Evolutionary conservation across 2,329 filamentous ascomycete species (phyloP).

Genomic region (Alternaria tenuissima): DNA sequence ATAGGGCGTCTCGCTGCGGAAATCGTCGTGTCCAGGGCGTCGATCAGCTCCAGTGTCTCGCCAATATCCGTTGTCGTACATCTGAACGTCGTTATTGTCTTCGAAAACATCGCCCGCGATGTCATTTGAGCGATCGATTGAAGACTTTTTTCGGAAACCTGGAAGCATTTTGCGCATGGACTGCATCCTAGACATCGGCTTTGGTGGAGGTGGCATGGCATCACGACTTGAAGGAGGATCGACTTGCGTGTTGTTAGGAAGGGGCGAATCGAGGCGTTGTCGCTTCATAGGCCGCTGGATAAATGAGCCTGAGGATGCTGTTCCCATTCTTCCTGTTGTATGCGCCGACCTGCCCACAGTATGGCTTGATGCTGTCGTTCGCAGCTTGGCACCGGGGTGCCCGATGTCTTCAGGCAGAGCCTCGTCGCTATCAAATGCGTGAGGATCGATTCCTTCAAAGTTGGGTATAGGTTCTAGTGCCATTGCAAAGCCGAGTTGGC

Average conservation of each 20-base stretch:
- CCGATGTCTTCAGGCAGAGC: constrained; percentile 3
- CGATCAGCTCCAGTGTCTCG: constrained; percentile 1
- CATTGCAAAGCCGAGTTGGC: constrained; percentile 39
- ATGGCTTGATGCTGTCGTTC: constrained; percentile 34
- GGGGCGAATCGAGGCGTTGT: constrained; percentile 43
- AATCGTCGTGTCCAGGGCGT: constrained; percentile 2
- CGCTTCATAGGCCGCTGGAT: constrained; percentile 39
- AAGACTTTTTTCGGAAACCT: constrained; percentile 33
- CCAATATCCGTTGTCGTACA: constrained; percentile 26
- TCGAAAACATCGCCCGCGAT: not conserved
- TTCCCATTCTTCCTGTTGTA: constrained; percentile 16
- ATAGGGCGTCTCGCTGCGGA: constrained; percentile 20
- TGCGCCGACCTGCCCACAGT: constrained; percentile 35
- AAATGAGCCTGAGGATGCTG: constrained; percentile 18
- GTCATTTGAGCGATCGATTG: constrained; percentile 15
- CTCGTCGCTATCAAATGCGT: constrained; percentile 21
- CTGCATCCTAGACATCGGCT: constrained; percentile 36
- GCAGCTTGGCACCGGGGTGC: constrained; percentile 4
- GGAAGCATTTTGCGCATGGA: constrained; percentile 40
- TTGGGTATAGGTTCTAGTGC: constrained; percentile 39
- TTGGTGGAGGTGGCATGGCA: constrained; percentile 51
- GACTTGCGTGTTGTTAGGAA: constrained; percentile 26
- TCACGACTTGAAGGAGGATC: constrained; percentile 38
- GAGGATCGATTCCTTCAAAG: constrained; percentile 16
- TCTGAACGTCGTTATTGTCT: constrained; percentile 15